Evolutionary conservation across 2,329 filamentous ascomycete species (phyloP), one percentile per base, ranked within the genome.

Genomic region (Aspergillus quadricinctus): DNA sequence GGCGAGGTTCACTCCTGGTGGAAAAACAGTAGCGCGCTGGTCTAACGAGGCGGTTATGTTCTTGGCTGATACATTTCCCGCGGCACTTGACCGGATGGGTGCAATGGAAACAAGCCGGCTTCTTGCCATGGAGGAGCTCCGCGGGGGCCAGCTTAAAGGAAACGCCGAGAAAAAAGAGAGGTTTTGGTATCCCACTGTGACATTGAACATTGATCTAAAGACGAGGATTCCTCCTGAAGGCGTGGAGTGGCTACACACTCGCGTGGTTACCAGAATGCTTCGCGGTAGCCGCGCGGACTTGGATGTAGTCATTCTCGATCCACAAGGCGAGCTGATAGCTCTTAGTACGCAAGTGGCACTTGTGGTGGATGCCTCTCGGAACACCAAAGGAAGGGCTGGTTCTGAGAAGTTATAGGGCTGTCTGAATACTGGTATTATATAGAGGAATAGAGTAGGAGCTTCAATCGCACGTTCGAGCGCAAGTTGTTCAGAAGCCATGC

Each of bases 111-210:
- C 7, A 21, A 40, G 14, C 14, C 31, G 31, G 31, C 31, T 35
- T 7, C 31, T 17, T 35, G 31, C 31, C 31, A 35, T 7, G 31
- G 31, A 35, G 31, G 31, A 14, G 5, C 14, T 17, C 1, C 10
- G 48, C n/a, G 51, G 6, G 14, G 19, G 27, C 3, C 11, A 35
- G 8, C 37, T n/a, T 14, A 17, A 19, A 27, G 40, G 14, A 29
- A 10, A 14, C 25, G 40, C 21, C 4, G 19, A 19, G 11, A n/a
- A 10, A 5, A 37, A 37, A 17, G 43, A 21, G 4, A 21, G 31
- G 43, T 56, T 56, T 37, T 56, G 54, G 49, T 54, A 50, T 35
- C 52, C 52, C 35, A 54, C 52, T 14, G 52, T 54, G 52, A 43
- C 48, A 5, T 49, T 54, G 48, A 54, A 54, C 45, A 45, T 54